Base-by-base conservation (phyloP, 1,284 basidiomycete species). In the Schizophyllum amplum region DNA sequence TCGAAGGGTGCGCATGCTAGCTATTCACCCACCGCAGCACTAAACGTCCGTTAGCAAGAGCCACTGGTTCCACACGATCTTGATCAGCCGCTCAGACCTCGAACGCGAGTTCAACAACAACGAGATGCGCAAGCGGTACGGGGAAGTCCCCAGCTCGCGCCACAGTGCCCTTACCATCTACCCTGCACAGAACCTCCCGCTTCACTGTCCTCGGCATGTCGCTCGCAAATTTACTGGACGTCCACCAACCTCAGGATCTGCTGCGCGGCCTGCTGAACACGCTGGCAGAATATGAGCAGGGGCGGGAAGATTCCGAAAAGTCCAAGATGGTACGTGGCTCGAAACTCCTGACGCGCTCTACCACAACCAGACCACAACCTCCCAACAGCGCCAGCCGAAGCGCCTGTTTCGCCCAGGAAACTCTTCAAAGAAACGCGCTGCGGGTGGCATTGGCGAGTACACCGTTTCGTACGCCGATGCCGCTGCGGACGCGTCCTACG, bases 51-150 rank as follows among this genome's bases (percentile, higher is more conserved):
- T 47, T 65, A 90, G 87, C 53, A 82, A 83, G 58, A 86, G 83
- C 63, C 87, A 92, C 68, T 94, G 91, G 91, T 92, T 94, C 66
- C 89, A 92, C 66, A 94, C 92, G 4, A 86, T 94, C 61, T 77
- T 89, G 65, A 81, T 94, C 62, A 83, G 86, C 50, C 80, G 81
- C 54, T 66, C 73, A 17, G 91, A 92, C 55, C 78, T 94, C 9
- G 86, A 90, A 59, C 79, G 76, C 49, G 80, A 80, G 51, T 92
- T 92, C 67, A 83, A 79, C 63, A 90, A 90, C 64, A 69, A 65
- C 22, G 81, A 79, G 22, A 92, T 92, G 85, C 84, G 82, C 74
- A 87, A 84, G 70, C 79, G 89, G 90, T 91, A 62, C 56, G 81
- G 69, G 33, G 2, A 54, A 51, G 55, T 24, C 13, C 48, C 24